A percentile compares a stretch with the other conserved stretches of the same genome.
Evolutionary conservation across 1,139 yeast genomes (phyloP).

Genomic region (Debaryomyces nepalensis): DNA sequence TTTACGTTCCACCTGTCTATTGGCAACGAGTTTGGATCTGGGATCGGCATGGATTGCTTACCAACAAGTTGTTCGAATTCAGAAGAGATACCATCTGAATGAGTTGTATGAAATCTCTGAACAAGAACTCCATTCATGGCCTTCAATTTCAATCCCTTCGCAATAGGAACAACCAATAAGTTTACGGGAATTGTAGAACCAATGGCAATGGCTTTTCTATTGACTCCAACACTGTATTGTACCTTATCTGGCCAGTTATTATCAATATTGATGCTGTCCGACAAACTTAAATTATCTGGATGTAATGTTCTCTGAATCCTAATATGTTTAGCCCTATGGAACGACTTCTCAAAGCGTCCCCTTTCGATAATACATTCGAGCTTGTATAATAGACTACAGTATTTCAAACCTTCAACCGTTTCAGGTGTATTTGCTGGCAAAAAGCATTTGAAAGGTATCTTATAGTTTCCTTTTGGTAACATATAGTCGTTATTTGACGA

Average conservation of each 20-base stretch:
- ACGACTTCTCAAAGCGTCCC: slow-evolving; percentile 51
- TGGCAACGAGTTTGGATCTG: slow-evolving; percentile 32
- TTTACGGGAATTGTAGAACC: slow-evolving; percentile 60
- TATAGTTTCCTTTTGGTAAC: slow-evolving; percentile 68
- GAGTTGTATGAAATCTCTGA: slow-evolving; percentile 52
- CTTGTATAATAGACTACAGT: slow-evolving; percentile 60
- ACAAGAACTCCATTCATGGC: slow-evolving; percentile 53
- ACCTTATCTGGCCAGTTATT: slow-evolving; percentile 69
- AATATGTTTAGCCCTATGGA: slow-evolving; percentile 37
- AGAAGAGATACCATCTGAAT: slow-evolving; percentile 44
- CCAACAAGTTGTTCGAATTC: slow-evolving; percentile 47
- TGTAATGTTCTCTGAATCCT: slow-evolving; percentile 55
- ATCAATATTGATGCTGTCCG: slow-evolving; percentile 61
- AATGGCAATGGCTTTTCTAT: slow-evolving; percentile 61
- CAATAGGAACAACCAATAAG: slow-evolving; percentile 60
- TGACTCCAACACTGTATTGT: slow-evolving; percentile 63
- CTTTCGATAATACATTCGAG: slow-evolving; percentile 60
- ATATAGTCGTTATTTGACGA: slow-evolving; percentile 43
- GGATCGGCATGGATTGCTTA: slow-evolving; percentile 33
- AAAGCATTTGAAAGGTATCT: slow-evolving; percentile 59
- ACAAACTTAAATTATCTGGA: slow-evolving; percentile 51
- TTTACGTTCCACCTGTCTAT: slow-evolving; percentile 57
- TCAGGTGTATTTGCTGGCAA: slow-evolving; percentile 68
- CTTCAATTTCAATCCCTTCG: slow-evolving; percentile 57
- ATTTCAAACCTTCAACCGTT: slow-evolving; percentile 65